Evolutionary conservation across 2,329 filamentous ascomycete genomes (phyloP), one percentile per base, ranked within the genome.

Genomic region (Venturia carpophila): DNA sequence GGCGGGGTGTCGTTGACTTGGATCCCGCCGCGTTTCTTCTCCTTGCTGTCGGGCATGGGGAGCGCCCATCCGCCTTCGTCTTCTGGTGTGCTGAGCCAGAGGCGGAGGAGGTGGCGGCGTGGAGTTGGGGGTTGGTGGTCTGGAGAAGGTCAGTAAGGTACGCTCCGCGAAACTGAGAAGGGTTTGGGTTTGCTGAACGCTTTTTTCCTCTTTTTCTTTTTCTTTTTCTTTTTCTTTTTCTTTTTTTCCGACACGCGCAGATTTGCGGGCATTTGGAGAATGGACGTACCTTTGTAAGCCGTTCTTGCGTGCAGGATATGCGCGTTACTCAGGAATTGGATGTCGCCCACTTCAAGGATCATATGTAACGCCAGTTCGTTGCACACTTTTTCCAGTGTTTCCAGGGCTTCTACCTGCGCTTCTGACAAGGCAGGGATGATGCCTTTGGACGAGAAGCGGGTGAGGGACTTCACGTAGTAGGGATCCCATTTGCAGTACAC

Each of bases 1-100:
- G 91, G 91, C 10, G 88, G 79, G 34, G 83, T 89, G 74, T 95
- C 85, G 75, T 96, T 84, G 2, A 96, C 91, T 78, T 96, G 92
- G 69, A 96, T 90, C 0, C 91, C 92, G 9, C 91, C 91, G 21
- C 92, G 82, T 84, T 95, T 96, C 83, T 90, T 90, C 81, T 94
- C 88, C 65, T 84, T 79, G 65, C 84, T 88, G 75, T 96, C 92
- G 70, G 85, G 87, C 77, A 92, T 93, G 0, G 91, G 91, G 75
- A 96, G 75, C 63, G 83, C 86, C 91, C 91, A 96, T 0, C 92
- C 92, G 2, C 91, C 92, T 75, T 96, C 91, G 27, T 76, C 80
- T 77, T 93, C 88, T 0, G 91, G 91, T 2, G 89, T 91, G 13
- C 89, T 87, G 65, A 96, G 78, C 92, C 92, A 96, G 69, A 96